Conservation (phyloP, 371 early-diverging fungal genomes). For the Batkoa obscura region DNA sequence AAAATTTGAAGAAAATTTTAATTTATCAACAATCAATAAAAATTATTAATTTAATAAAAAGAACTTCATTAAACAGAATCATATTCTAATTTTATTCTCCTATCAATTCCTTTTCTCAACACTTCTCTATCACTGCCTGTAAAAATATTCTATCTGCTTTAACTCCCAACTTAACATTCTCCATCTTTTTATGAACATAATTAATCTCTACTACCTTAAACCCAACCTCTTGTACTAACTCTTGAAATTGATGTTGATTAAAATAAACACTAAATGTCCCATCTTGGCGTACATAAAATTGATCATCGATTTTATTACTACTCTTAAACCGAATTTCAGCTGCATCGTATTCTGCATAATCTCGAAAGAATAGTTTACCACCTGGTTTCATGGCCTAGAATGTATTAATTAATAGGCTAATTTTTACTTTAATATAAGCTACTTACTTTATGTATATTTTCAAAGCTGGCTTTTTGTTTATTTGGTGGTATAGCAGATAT, state of each 20-base stretch:
- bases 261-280: slow-evolving; percentile 42
- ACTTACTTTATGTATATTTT: slow-evolving; percentile 34
- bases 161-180: not conserved
- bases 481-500: slow-evolving; percentile 75
- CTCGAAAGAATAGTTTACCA: slow-evolving; percentile 60
- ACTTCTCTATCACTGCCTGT: not conserved
- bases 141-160: not conserved
- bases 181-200: not conserved
- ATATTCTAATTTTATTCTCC: too few relatives aligned
- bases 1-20: too few relatives aligned
- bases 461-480: slow-evolving; percentile 39
- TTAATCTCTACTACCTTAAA: not conserved
- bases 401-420: too few relatives aligned
- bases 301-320: slow-evolving; percentile 53
- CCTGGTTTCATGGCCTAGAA: slow-evolving; percentile 32
- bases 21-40: too few relatives aligned
- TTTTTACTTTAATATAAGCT: too few relatives aligned
- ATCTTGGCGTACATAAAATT: slow-evolving; percentile 79
- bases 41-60: too few relatives aligned
- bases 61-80: too few relatives aligned
- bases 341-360: slow-evolving; percentile 75
- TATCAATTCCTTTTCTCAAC: too few relatives aligned
- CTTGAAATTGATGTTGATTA: not conserved
- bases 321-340: slow-evolving; percentile 73
- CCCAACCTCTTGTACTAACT: not conserved